Percentiles rank a stretch among this genome's conserved stretches.
Evolutionary conservation across 2,329 filamentous ascomycete species (phyloP).

Genomic region (Orbilia quercus): DNA sequence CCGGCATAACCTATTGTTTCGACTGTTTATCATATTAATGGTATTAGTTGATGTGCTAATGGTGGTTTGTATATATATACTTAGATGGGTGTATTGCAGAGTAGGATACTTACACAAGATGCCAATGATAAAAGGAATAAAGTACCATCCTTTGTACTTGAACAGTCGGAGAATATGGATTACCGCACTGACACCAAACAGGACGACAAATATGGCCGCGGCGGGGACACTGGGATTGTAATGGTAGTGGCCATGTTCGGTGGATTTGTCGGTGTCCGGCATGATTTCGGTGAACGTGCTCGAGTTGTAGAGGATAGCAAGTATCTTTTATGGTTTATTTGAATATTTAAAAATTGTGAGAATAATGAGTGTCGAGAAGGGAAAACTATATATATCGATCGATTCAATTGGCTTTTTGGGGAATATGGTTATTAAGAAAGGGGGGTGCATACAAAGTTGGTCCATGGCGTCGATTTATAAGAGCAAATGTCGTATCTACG

Average conservation of each 20-base stretch:
- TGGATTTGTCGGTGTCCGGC: conserved; percentile 19
- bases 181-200: conserved; percentile 65
- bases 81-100: too few species aligned
- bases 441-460: neutral
- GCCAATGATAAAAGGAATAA: conserved; percentile 66
- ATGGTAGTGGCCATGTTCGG: conserved; percentile 43
- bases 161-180: conserved; percentile 65
- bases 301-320: neutral
- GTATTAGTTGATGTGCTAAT: too few species aligned
- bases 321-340: too few species aligned
- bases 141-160: conserved; percentile 66
- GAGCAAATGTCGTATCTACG: conserved; percentile 4
- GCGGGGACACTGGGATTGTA: conserved; percentile 65
- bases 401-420: conserved; percentile 7
- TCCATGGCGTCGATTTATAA: conserved; percentile 15
- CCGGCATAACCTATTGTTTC: conserved; percentile 63
- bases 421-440: neutral
- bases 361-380: neutral
- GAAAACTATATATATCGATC: neutral
- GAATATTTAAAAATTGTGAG: neutral
- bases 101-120: conserved; percentile 64
- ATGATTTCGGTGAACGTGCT: conserved; percentile 13
- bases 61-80: too few species aligned
- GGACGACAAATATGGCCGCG: conserved; percentile 65
- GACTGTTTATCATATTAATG: neutral